These are phyloP conservation scores for Suhomyces pyralidae DNA, from an alignment of 805 yeast genomes.

Conservation along the genomic window DNA sequence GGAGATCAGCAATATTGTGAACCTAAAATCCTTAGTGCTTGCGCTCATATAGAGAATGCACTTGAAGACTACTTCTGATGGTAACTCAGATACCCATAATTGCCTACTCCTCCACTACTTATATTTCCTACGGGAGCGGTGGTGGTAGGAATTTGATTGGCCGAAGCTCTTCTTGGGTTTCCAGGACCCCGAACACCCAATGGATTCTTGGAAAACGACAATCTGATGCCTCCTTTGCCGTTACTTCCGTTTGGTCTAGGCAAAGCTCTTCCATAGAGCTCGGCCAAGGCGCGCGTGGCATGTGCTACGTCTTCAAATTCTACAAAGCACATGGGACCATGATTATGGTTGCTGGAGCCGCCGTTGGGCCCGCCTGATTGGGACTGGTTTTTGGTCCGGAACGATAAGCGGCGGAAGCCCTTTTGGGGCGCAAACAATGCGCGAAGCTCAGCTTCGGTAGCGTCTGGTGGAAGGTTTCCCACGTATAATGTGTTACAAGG, in stretches of 20 bases:
- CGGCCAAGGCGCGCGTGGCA: conserved; percentile 93
- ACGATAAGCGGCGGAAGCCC: conserved; percentile 90
- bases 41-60: too few species aligned
- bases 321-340: conserved; percentile 99
- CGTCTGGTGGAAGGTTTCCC: conserved; percentile 96
- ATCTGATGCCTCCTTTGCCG: conserved; percentile 89
- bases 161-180: conserved; percentile 39
- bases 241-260: conserved; percentile 70
- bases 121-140: conserved; percentile 5
- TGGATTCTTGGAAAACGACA: conserved; percentile 94
- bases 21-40: too few species aligned
- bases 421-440: conserved; percentile 82
- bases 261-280: conserved; percentile 86
- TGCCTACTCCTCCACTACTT: conserved; percentile 24
- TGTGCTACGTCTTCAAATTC: conserved; percentile 94
- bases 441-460: conserved; percentile 88
- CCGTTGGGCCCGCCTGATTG: conserved; percentile 24
- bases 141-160: conserved; percentile 22
- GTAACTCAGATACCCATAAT: conserved; percentile 36
- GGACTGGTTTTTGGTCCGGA: conserved; percentile 66
- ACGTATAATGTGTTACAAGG: conserved; percentile 97
- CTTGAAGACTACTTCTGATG: conserved; percentile 15
- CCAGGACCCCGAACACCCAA: conserved; percentile 86
- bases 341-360: conserved; percentile 39
- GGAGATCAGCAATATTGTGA: too few species aligned